Base-by-base conservation (phyloP, 2,329 filamentous ascomycete genomes). In the Arthrobotrys iridis region DNA sequence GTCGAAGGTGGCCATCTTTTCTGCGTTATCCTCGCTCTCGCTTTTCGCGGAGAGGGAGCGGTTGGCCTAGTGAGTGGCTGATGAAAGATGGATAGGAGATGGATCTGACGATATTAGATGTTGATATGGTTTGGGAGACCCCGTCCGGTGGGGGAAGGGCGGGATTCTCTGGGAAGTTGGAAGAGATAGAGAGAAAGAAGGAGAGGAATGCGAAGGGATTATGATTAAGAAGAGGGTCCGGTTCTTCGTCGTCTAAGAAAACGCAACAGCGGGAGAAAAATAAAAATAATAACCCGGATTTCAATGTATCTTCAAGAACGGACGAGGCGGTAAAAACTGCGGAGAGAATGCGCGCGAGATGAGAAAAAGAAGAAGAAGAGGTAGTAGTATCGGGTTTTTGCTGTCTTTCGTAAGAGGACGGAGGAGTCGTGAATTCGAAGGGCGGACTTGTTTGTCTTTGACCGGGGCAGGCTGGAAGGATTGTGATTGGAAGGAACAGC, bases 1-100 rank as follows among this genome's bases (percentile, higher is more conserved):
- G 33, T 79, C 79, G 50, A 43, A 59, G 26, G 22, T 18, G 35
- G 68, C n/a, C n/a, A n/a, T n/a, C n/a, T n/a, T n/a, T n/a, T n/a
- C n/a, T n/a, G n/a, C n/a, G n/a, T n/a, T n/a, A n/a, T n/a, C n/a
- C n/a, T n/a, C n/a, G n/a, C n/a, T n/a, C n/a, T n/a, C n/a, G n/a
- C n/a, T n/a, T n/a, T n/a, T n/a, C n/a, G n/a, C n/a, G n/a, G n/a
- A n/a, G n/a, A n/a, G n/a, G n/a, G n/a, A n/a, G n/a, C n/a, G n/a
- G n/a, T n/a, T n/a, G n/a, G n/a, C n/a, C n/a, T n/a, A n/a, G n/a
- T n/a, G n/a, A n/a, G n/a, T n/a, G n/a, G n/a, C n/a, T n/a, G 59
- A 41, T 50, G 59, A 64, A 76, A 70, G 37, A 20, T 70, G 68
- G 48, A 35, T 7, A 30, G 35, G 13, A 59, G 37, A 59, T 46